phyloP scores from a whole-genome alignment of 108 stramenopile genomes.

The Cyclotella sp. region DNA sequence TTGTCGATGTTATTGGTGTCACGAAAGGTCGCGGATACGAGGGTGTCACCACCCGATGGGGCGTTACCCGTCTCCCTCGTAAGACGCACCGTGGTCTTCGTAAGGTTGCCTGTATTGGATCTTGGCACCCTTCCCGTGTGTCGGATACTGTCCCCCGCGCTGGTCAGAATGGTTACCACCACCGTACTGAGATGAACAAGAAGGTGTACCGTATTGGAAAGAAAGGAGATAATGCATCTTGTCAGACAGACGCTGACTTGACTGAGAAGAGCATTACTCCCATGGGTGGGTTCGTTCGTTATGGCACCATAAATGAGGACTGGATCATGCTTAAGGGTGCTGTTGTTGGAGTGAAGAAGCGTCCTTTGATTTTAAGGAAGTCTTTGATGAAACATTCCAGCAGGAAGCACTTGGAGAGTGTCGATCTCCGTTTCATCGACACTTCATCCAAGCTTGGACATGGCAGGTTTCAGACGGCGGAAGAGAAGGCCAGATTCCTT shows the following conservation, averaged over 20 bases:
- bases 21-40: constrained; percentile 99
- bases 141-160: constrained; percentile 96
- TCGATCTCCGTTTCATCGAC: constrained; percentile 99
- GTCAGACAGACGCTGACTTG: constrained; percentile 97
- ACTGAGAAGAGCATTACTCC: constrained; percentile 99
- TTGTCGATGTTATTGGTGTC: constrained; percentile 96
- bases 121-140: constrained; percentile 99
- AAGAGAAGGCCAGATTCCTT: constrained; percentile 99
- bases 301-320: constrained; percentile 96
- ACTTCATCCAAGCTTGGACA: constrained; percentile 99
- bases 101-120: constrained; percentile 99
- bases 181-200: constrained; percentile 99
- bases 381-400: constrained; percentile 91
- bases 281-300: constrained; percentile 99
- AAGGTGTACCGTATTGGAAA: constrained; percentile 99
- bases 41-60: constrained; percentile 99
- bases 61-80: constrained; percentile 98
- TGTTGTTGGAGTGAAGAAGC: constrained; percentile 98
- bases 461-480: constrained; percentile 99
- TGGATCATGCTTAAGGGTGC: constrained; percentile 99
- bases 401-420: constrained; percentile 94
- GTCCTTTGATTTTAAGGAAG: constrained; percentile 97
- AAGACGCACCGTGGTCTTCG: constrained; percentile 99
- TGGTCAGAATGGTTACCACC: constrained; percentile 99
- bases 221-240: constrained; percentile 93